These are phyloP conservation scores for Lentinula sp. DNA, from an alignment of 768 basidiomycete species.

Conservation along the genomic window DNA sequence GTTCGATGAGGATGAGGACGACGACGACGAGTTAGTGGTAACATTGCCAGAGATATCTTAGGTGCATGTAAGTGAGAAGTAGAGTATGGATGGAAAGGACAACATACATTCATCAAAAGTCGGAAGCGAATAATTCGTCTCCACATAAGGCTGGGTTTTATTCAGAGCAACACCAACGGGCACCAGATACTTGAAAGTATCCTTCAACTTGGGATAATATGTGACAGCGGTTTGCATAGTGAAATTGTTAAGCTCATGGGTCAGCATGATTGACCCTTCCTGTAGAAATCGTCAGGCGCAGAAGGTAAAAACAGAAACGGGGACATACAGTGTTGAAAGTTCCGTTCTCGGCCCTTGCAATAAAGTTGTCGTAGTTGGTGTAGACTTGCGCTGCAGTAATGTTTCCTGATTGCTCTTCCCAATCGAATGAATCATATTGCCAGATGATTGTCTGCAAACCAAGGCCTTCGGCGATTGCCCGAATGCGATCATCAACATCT, in stretches of 20 bases:
- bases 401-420: constrained; percentile 24
- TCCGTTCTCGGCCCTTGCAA: constrained; percentile 37
- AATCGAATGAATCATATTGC: constrained; percentile 52
- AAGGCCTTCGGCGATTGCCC: constrained; percentile 61
- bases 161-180: constrained; percentile 50
- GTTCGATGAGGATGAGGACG: background rate
- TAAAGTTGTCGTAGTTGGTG: constrained; percentile 47
- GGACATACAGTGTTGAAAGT: constrained; percentile 28
- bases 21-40: background rate
- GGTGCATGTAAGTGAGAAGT: background rate
- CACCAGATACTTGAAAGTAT: constrained; percentile 44
- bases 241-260: constrained; percentile 55
- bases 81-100: background rate
- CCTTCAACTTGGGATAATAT: constrained; percentile 37
- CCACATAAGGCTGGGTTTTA: constrained; percentile 45
- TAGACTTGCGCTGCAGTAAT: constrained; percentile 40
- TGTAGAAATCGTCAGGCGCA: constrained; percentile 11
- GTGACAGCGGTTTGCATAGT: constrained; percentile 57
- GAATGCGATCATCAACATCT: constrained; percentile 71
- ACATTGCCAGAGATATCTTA: background rate
- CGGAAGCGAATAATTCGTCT: constrained; percentile 34
- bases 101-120: constrained; percentile 42
- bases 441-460: constrained; percentile 70
- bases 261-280: constrained; percentile 47
- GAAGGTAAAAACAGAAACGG: background rate